These are phyloP conservation scores for Aureobasidium sp. DNA, from an alignment of 2,329 filamentous ascomycete species.

Conservation along the genomic window DNA sequence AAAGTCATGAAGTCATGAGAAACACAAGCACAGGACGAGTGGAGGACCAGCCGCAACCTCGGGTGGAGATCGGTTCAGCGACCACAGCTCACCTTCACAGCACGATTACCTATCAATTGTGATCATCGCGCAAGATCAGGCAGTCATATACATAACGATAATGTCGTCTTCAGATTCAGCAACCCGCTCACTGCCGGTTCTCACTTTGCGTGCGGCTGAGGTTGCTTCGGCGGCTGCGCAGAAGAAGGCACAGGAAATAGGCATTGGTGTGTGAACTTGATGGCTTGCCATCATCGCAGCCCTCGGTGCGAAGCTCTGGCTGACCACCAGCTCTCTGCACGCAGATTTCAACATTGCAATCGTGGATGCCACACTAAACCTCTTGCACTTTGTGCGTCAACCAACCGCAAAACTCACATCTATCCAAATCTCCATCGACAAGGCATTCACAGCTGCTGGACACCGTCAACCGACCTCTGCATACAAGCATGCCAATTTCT, in stretches of 20 bases:
- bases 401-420: constrained; percentile 45
- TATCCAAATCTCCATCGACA: constrained; percentile 58
- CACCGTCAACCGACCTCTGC: constrained; percentile 45
- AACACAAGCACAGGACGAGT: constrained; percentile 1
- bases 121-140: not conserved
- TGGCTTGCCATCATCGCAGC: not conserved
- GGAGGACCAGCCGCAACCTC: constrained; percentile 11
- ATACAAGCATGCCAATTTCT: constrained; percentile 46
- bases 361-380: constrained; percentile 39
- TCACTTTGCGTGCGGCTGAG: constrained; percentile 31
- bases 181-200: constrained; percentile 28
- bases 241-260: constrained; percentile 31
- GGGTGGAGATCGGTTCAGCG: not conserved
- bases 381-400: constrained; percentile 44
- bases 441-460: constrained; percentile 52
- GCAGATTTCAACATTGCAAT: constrained; percentile 46
- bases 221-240: constrained; percentile 30
- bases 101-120: constrained; percentile 6
- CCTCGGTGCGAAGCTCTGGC: not conserved
- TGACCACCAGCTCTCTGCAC: not conserved
- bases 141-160: not conserved
- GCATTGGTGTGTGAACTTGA: constrained; percentile 25
- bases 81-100: too few species aligned
- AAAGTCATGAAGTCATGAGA: constrained; percentile 6
- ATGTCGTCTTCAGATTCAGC: constrained; percentile 19